A percentile compares a stretch with the other conserved stretches of the same genome.
Conservation (phyloP, 352 stramenopile species). For the Phytopythium oedochilum region DNA sequence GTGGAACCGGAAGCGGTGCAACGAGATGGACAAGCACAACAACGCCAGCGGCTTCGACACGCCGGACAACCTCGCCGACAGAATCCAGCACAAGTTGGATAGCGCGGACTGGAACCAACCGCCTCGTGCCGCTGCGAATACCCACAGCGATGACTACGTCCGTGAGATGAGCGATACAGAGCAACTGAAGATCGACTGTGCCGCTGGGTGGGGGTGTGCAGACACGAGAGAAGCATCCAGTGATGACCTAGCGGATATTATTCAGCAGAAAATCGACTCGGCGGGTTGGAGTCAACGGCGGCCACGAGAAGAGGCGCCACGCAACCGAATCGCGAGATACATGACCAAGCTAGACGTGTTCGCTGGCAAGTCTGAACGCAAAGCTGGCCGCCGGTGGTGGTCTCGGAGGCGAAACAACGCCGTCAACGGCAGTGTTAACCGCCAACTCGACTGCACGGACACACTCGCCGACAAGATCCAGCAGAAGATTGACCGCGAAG, state of each 20-base stretch:
- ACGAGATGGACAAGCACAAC: background rate
- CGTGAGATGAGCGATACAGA: no score
- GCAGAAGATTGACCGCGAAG: background rate
- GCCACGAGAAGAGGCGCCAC: background rate
- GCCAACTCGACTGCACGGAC: background rate
- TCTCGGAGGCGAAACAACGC: background rate
- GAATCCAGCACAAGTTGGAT: background rate
- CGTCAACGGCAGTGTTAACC: background rate
- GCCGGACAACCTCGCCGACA: background rate
- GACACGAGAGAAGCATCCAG: no score
- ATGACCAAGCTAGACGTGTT: background rate
- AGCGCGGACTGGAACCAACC: background rate
- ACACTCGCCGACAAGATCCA: background rate
- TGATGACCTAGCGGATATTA: background rate
- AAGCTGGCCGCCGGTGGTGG: background rate
- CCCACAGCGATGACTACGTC: background rate
- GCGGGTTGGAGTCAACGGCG: background rate
- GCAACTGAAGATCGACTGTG: no score
- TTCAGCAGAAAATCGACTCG: constrained; percentile 1
- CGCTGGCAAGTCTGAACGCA: background rate
- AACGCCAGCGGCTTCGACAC: background rate
- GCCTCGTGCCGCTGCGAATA: background rate
- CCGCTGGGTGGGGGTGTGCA: no score
- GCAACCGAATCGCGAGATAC: background rate
- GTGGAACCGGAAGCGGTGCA: background rate